phyloP scores from a whole-genome alignment of 306 rosid species.

The Rosa rugosa region DNA sequence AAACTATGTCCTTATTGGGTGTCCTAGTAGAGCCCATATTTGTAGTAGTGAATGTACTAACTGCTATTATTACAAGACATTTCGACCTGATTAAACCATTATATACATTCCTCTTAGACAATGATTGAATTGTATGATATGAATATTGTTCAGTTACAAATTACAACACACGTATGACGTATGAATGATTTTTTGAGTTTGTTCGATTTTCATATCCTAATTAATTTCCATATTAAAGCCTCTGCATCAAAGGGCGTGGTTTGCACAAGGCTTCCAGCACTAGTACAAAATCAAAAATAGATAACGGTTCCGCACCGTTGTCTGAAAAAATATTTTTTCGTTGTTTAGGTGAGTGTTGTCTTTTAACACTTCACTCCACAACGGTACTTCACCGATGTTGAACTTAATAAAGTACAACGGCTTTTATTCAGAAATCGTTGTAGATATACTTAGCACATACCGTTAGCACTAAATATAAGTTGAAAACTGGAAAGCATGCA shows the following conservation, averaged over 20 bases:
- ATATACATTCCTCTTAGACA: too few relatives aligned
- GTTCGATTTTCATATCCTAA: neutral
- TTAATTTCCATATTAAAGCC: neutral
- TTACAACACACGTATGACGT: neutral
- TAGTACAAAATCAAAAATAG: neutral
- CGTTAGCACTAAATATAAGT: neutral
- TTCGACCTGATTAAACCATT: too few relatives aligned
- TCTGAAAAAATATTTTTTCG: neutral
- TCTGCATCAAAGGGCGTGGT: conserved; percentile 19
- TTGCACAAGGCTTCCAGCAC: conserved; percentile 15
- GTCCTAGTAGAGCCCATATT: too few relatives aligned
- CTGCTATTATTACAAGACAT: too few relatives aligned
- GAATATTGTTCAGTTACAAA: neutral
- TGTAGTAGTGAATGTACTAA: too few relatives aligned
- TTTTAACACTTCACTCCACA: neutral
- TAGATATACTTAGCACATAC: neutral
- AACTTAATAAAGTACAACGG: neutral
- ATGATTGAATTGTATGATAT: too few relatives aligned
- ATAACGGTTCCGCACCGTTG: neutral
- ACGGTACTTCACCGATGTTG: neutral
- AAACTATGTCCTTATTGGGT: too few relatives aligned
- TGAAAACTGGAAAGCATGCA: too few relatives aligned
- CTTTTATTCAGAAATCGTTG: neutral
- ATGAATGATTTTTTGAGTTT: neutral
- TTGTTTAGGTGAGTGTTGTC: neutral